phyloP scores from a whole-genome alignment of 2,329 filamentous ascomycete species.

The Hypoxylon sp. region DNA sequence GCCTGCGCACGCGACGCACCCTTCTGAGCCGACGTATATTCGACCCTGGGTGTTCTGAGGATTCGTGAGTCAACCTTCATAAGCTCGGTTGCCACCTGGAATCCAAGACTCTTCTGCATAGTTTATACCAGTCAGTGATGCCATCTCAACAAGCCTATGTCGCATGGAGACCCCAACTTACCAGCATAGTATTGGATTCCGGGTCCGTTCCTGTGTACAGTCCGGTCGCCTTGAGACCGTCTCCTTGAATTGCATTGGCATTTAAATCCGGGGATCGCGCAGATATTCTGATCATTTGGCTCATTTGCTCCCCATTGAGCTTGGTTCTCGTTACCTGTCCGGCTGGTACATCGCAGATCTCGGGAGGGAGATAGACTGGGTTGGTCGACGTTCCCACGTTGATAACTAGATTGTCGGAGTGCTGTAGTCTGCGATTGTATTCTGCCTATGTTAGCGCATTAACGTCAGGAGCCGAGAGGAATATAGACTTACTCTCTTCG shows the following conservation, averaged over 20 bases:
- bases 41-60: conserved; percentile 59
- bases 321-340: conserved; percentile 62
- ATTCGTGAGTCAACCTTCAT: conserved; percentile 71
- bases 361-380: conserved; percentile 65
- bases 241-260: conserved; percentile 60
- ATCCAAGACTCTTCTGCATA: conserved; percentile 57
- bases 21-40: conserved; percentile 55
- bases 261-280: conserved; percentile 64
- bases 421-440: conserved; percentile 47
- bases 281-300: conserved; percentile 67
- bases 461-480: not conserved
- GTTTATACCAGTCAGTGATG: not conserved
- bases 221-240: conserved; percentile 59
- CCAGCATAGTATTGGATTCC: conserved; percentile 39
- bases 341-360: conserved; percentile 63
- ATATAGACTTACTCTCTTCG: conserved; percentile 46
- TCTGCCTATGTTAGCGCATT: conserved; percentile 34
- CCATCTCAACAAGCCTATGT: not conserved
- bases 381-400: conserved; percentile 64
- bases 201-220: conserved; percentile 48
- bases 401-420: conserved; percentile 58
- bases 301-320: conserved; percentile 61
- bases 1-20: too few relatives aligned
- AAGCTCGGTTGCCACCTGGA: conserved; percentile 57
- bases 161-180: not conserved